These are phyloP conservation scores for Paramecium octaurelia DNA, from an alignment of 73 alveolate genomes.

Conservation along the genomic window DNA sequence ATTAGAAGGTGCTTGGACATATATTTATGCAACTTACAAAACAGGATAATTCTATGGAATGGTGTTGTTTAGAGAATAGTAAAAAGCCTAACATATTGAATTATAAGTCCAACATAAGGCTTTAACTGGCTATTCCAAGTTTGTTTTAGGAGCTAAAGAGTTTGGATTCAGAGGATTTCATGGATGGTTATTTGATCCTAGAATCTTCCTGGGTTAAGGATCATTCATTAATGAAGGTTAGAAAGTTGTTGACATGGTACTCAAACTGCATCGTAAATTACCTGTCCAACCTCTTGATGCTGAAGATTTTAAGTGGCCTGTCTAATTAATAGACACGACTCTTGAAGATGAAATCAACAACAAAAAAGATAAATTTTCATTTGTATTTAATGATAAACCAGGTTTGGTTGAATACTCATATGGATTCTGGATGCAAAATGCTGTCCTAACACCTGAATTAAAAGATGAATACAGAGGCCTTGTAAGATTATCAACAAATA, in stretches of 20 bases:
- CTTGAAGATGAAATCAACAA: not conserved
- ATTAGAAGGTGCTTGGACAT: slow-evolving; percentile 24
- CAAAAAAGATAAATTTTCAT: slow-evolving; percentile 2
- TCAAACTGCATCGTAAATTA: slow-evolving; percentile 4
- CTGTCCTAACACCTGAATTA: not conserved
- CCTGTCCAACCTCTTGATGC: not conserved
- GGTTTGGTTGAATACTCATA: not conserved
- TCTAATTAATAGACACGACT: not conserved
- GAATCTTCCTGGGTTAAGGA: slow-evolving; percentile 15
- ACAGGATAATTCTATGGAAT: not conserved
- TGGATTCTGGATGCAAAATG: slow-evolving; percentile 31
- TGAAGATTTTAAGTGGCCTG: slow-evolving; percentile 19
- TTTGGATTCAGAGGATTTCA: slow-evolving; percentile 12
- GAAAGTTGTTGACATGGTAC: slow-evolving; percentile 28
- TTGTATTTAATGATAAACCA: not conserved
- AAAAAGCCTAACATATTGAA: slow-evolving; percentile 23
- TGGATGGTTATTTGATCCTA: slow-evolving; percentile 48
- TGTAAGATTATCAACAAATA: not conserved
- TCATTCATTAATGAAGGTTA: slow-evolving; percentile 5
- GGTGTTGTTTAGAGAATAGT: slow-evolving; percentile 3
- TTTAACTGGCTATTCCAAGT: slow-evolving; percentile 15
- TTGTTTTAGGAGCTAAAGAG: slow-evolving; percentile 25
- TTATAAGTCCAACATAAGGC: not conserved
- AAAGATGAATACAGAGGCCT: not conserved
- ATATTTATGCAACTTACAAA: not conserved